Conservation (phyloP, 345 rosid genomes). For the Hibiscus trionum region DNA sequence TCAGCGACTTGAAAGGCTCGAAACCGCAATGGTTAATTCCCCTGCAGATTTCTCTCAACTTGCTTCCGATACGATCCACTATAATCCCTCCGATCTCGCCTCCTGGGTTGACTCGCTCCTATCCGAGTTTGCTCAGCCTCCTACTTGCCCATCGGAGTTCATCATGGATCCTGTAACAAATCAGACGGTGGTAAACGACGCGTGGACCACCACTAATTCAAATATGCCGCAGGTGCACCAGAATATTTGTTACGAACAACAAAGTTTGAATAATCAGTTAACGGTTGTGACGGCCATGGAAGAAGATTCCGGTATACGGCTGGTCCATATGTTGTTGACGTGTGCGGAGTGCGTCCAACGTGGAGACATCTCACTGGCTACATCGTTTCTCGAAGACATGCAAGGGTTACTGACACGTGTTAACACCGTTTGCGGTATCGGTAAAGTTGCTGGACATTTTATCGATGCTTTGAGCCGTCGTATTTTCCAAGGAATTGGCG, state of each 20-base stretch:
- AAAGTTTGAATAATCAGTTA: conserved; percentile 19
- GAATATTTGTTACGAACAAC: conserved; percentile 2
- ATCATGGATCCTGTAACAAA: conserved; percentile 16
- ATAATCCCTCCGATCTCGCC: conserved; percentile 59
- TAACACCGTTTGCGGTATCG: conserved; percentile 47
- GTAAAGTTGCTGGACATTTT: conserved; percentile 75
- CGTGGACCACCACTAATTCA: conserved; percentile 7
- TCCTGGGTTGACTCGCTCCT: conserved; percentile 62
- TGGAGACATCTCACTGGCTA: conserved; percentile 50
- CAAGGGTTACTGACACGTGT: conserved; percentile 39
- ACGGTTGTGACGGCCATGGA: conserved; percentile 37
- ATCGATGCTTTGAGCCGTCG: conserved; percentile 63
- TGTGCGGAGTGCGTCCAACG: conserved; percentile 74
- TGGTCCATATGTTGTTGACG: conserved; percentile 65
- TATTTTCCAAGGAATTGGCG: conserved; percentile 20
- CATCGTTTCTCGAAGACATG: conserved; percentile 55
- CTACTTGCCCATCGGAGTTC: conserved; percentile 25
- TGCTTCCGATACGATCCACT: conserved; percentile 40
- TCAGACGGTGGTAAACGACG: conserved; percentile 17
- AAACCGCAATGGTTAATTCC: conserved; percentile 50
- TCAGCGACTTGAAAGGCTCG: conserved; percentile 52
- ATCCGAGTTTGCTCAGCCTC: conserved; percentile 38
- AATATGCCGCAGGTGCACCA: conserved; percentile 2
- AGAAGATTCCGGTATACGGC: conserved; percentile 70
- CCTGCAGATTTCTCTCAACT: conserved; percentile 34